Percentiles rank a stretch among this genome's conserved stretches.
Evolutionary conservation across 2,329 filamentous ascomycete species (phyloP).

Genomic region (Colletotrichum lentis): DNA sequence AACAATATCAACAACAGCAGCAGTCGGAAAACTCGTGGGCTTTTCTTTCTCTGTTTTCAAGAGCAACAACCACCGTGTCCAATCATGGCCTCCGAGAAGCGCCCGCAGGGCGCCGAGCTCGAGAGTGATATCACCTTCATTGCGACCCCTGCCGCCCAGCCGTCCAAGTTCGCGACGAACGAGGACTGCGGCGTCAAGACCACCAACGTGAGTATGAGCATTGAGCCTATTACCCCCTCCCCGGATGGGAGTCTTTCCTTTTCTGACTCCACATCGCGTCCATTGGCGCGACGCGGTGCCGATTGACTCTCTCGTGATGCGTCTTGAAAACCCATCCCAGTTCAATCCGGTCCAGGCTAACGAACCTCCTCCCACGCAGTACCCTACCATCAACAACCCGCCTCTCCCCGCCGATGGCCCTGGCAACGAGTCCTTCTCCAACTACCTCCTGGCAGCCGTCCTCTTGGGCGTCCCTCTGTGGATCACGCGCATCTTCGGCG

Average conservation of each 20-base stretch:
- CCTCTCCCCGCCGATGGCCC: conserved; percentile 90
- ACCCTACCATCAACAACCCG: conserved; percentile 89
- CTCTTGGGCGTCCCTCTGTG: conserved; percentile 78
- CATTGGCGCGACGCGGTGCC: neutral
- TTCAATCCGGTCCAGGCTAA: conserved; percentile 12
- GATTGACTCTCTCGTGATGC: conserved; percentile 4
- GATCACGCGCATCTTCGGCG: conserved; percentile 82
- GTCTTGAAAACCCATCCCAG: neutral
- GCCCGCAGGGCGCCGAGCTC: conserved; percentile 39
- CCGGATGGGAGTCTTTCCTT: neutral
- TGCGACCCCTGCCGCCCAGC: conserved; percentile 50
- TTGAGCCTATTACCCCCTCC: neutral
- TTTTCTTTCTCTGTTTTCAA: neutral
- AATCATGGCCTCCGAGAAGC: conserved; percentile 40
- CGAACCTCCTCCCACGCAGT: conserved; percentile 60
- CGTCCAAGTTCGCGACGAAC: conserved; percentile 72
- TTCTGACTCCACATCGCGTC: neutral
- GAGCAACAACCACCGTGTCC: neutral
- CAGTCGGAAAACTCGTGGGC: neutral
- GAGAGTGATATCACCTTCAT: conserved; percentile 55
- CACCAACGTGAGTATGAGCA: conserved; percentile 47
- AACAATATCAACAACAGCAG: too few species aligned
- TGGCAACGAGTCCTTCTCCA: conserved; percentile 87
- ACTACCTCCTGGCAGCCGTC: conserved; percentile 75
- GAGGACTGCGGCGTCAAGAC: conserved; percentile 65